Conservation (phyloP, 495 filamentous ascomycete genomes). For the Penicillium bovifimosum region DNA sequence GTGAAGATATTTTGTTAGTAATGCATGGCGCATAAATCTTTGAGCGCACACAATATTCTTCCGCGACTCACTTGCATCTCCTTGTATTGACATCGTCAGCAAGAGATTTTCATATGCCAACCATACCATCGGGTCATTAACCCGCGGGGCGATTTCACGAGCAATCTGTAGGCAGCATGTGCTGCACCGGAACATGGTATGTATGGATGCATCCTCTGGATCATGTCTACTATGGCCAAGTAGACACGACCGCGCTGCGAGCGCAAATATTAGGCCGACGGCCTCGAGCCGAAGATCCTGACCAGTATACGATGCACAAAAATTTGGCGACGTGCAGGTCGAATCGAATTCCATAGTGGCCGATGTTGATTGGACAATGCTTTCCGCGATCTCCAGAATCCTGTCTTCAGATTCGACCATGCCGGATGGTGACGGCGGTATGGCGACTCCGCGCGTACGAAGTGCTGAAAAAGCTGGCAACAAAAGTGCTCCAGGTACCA, state of each 20-base stretch:
- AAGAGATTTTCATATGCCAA: conserved; percentile 16
- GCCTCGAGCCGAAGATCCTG: conserved; percentile 17
- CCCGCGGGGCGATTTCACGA: conserved; percentile 16
- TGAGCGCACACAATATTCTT: conserved; percentile 1
- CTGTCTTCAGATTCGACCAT: neutral
- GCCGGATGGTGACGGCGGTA: too few relatives aligned
- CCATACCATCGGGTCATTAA: conserved; percentile 17
- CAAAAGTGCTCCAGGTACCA: too few relatives aligned
- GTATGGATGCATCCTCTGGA: conserved; percentile 7
- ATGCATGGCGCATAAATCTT: too few relatives aligned
- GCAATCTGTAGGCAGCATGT: conserved; percentile 11
- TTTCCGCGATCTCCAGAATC: neutral
- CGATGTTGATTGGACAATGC: conserved; percentile 8
- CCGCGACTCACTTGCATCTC: conserved; percentile 17
- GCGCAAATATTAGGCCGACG: conserved; percentile 15
- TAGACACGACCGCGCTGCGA: conserved; percentile 10
- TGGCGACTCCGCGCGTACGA: too few relatives aligned
- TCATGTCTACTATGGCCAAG: neutral
- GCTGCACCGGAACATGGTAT: conserved; percentile 16
- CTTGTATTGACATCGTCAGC: conserved; percentile 12
- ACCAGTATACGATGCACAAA: conserved; percentile 13
- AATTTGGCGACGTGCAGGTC: conserved; percentile 9
- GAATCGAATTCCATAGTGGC: too few relatives aligned
- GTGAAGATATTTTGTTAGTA: too few relatives aligned
- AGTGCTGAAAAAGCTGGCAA: too few relatives aligned